phyloP scores from a whole-genome alignment of 2,329 filamentous ascomycete genomes.

The Xylaria sp. region DNA sequence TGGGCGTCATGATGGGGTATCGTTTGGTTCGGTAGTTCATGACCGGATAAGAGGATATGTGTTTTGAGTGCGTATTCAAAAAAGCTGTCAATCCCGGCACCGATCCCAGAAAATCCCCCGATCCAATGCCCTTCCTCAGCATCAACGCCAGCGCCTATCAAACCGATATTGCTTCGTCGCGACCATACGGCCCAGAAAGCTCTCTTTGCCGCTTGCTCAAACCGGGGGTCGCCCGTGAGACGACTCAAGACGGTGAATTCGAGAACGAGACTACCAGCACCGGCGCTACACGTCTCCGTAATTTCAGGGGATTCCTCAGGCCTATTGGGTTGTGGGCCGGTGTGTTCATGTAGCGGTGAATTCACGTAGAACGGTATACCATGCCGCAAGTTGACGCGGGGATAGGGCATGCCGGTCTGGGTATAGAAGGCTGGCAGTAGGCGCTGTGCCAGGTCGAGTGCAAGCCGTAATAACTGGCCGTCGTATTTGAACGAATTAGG shows the following conservation, averaged over 20 bases:
- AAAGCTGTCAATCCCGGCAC: slow-evolving; percentile 96
- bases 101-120: slow-evolving; percentile 87
- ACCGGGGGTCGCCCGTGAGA: slow-evolving; percentile 83
- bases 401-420: slow-evolving; percentile 89
- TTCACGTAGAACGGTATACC: slow-evolving; percentile 93
- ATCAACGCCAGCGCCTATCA: slow-evolving; percentile 91
- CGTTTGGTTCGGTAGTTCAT: slow-evolving; percentile 61
- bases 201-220: slow-evolving; percentile 85
- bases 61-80: slow-evolving; percentile 98
- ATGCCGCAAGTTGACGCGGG: slow-evolving; percentile 86
- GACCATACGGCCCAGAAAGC: slow-evolving; percentile 99
- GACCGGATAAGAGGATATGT: slow-evolving; percentile 85
- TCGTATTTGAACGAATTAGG: slow-evolving; percentile 80
- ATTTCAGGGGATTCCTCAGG: slow-evolving; percentile 66
- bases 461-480: slow-evolving; percentile 88
- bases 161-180: slow-evolving; percentile 79
- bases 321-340: slow-evolving; percentile 48
- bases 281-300: slow-evolving; percentile 95
- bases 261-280: slow-evolving; percentile 91
- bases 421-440: slow-evolving; percentile 93
- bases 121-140: slow-evolving; percentile 91
- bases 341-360: slow-evolving; percentile 73
- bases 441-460: slow-evolving; percentile 81
- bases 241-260: slow-evolving; percentile 92
- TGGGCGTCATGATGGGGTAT: slow-evolving; percentile 47